Evolutionary conservation across 208 protist species (phyloP), one percentile per base, ranked within the genome.

Genomic region (Herpetomonas tarakana): DNA sequence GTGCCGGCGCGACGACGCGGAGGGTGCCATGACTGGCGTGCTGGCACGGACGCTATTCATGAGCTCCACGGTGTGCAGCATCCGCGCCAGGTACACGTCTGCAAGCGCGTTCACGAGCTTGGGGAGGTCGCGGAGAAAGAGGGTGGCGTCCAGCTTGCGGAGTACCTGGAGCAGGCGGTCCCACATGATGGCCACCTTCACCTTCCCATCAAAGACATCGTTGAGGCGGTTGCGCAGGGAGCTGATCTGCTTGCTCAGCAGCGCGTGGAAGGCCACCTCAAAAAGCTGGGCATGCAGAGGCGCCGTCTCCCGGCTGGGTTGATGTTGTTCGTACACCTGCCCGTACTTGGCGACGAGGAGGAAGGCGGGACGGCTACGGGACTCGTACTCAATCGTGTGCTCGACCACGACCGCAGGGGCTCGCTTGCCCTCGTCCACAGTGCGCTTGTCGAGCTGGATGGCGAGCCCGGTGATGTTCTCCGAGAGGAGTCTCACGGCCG

Each of bases 131-230:
- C 72, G 56, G 29, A 73, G 25, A 31, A 62, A 30, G 18, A 79
- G 53, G 1, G 41, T 29, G 7, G 44, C 60, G 12, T 38, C 30
- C 24, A 75, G 39, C 25, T 24, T 24, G 19, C 64, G 58, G 7
- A 87, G 56, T 4, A 61, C 62, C 50, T 59, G 35, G 60, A 78
- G 78, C 30, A 93, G 68, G 46, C 63, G 74, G 38, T 69, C 73
- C 87, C 87, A 93, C 54, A 78, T 74, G 51, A 93, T 66, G 26
- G 74, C 64, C 0, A 93, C 83, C 28, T 69, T 61, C 22, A 83
- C 62, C 31, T 78, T 65, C 35, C 71, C 69, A 31, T 78, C 51
- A 41, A 88, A 76, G 21, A 78, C 74, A 24, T 58, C 54, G 39
- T 71, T 65, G 26, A 92, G 52, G 22, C 67, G 50, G 4, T 62